Conservation (phyloP, 192 early-diverging fungal species). For the Coemansia sp. region DNA sequence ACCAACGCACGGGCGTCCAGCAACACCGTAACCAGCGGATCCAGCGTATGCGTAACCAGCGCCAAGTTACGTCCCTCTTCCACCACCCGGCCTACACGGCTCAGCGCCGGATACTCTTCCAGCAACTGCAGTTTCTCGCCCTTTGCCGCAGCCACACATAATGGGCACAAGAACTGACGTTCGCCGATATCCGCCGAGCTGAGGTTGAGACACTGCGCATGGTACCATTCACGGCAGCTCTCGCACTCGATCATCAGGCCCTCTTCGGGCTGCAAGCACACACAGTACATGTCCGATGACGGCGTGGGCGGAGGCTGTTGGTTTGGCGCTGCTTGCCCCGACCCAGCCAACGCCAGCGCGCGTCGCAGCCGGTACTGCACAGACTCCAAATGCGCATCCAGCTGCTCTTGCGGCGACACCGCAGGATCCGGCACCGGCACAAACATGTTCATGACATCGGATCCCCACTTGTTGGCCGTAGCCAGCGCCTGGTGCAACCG, state of each 20-base stretch:
- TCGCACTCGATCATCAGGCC: slow-evolving; percentile 72
- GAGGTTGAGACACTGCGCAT: slow-evolving; percentile 59
- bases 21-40: slow-evolving; percentile 52
- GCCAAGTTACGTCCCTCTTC: slow-evolving; percentile 43
- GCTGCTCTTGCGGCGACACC: slow-evolving; percentile 9
- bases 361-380: slow-evolving; percentile 25
- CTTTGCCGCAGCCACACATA: slow-evolving; percentile 48
- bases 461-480: slow-evolving; percentile 21
- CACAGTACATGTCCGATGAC: slow-evolving; percentile 51
- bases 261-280: slow-evolving; percentile 61
- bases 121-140: slow-evolving; percentile 13
- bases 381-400: slow-evolving; percentile 8
- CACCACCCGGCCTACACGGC: slow-evolving; percentile 43
- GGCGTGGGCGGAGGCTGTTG: not conserved
- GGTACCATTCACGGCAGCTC: slow-evolving; percentile 67
- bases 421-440: not conserved
- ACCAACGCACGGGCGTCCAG: slow-evolving; percentile 33
- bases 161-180: slow-evolving; percentile 58
- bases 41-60: slow-evolving; percentile 53
- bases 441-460: slow-evolving; percentile 19
- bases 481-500: slow-evolving; percentile 13
- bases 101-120: slow-evolving; percentile 27
- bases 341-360: slow-evolving; percentile 9
- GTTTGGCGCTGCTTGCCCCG: not conserved
- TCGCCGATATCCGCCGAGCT: slow-evolving; percentile 46